phyloP scores from a whole-genome alignment of 106 monocot species.

The Dioscorea dumetorum region DNA sequence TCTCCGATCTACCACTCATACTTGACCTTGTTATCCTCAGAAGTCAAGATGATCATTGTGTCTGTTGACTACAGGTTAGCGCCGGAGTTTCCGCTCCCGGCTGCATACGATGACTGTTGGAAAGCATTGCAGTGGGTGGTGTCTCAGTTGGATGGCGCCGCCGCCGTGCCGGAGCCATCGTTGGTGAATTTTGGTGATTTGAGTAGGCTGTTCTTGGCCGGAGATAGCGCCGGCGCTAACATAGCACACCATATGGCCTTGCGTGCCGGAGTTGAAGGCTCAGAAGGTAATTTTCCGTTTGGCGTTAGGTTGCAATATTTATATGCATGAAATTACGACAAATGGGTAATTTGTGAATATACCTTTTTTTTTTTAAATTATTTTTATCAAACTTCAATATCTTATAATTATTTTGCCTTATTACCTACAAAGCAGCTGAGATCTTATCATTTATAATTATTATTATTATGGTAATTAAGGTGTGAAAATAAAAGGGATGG shows the following conservation, averaged over 20 bases:
- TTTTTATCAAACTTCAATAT: too few relatives aligned
- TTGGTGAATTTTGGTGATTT: not conserved
- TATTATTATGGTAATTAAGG: not conserved
- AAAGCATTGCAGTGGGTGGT: slow-evolving; percentile 18
- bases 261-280: not conserved
- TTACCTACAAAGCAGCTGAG: too few relatives aligned
- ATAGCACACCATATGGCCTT: slow-evolving; percentile 1
- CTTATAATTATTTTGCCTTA: too few relatives aligned
- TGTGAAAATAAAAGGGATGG: not conserved
- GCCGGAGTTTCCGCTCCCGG: slow-evolving; percentile 3
- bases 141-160: not conserved
- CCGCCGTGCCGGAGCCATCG: not conserved
- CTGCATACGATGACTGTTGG: slow-evolving; percentile 15
- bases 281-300: not conserved
- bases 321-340: too few relatives aligned
- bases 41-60: not conserved
- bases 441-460: too few relatives aligned
- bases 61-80: slow-evolving; percentile 1
- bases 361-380: too few relatives aligned
- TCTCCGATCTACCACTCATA: not conserved
- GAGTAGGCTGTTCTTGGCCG: not conserved
- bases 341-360: too few relatives aligned
- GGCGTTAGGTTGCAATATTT: too few relatives aligned
- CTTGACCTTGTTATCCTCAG: not conserved
- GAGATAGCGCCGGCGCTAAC: slow-evolving; percentile 6